Base-by-base conservation (phyloP, 2,329 filamentous ascomycete species). In the Domatiomyces catenatus region DNA sequence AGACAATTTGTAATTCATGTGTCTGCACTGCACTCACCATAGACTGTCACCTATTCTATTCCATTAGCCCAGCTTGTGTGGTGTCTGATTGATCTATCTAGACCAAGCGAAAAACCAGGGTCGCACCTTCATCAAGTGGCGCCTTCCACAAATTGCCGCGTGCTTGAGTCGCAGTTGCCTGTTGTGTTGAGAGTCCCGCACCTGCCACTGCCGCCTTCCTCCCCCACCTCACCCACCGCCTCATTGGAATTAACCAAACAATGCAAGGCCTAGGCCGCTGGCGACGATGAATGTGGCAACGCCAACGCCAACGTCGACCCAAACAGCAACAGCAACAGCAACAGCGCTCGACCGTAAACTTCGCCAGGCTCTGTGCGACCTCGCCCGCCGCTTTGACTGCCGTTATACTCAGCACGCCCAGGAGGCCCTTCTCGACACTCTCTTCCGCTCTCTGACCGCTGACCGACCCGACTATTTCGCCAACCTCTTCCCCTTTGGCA, bases 401-500 rank as follows among this genome's bases (percentile, higher is more conserved):
- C 82, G 84, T 55, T 98, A 89, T 69, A 81, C 75, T 43, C 74
- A 81, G 49, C 71, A 78, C 46, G 87, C 89, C 49, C 76, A 79
- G 56, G 75, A 76, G 53, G 78, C 85, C 55, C 80, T 98, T 28
- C 71, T 93, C 50, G 75, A 80, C 62, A 80, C 80, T 51, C 82
- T 98, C 50, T 98, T 96, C 69, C 84, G 80, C 71, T 93, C 85
- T 49, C 78, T 98, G 60, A 85, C 86, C 28, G 83, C 80, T 54
- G 80, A 85, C 55, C 80, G 80, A 54, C 71, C 77, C 52, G 81
- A 89, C 56, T 82, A 89, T 61, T 73, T 96, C 63, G 73, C 75
- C 47, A 75, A 87, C 17, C 78, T 98, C 61, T 98, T 98, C 62
- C 88, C 88, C 1, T 73, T 83, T 42, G 86, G 87, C 10, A 75